Percentiles rank a stretch among this genome's conserved stretches.
Conservation (phyloP, 257 asterid genomes). For the Penstemon eatonii region DNA sequence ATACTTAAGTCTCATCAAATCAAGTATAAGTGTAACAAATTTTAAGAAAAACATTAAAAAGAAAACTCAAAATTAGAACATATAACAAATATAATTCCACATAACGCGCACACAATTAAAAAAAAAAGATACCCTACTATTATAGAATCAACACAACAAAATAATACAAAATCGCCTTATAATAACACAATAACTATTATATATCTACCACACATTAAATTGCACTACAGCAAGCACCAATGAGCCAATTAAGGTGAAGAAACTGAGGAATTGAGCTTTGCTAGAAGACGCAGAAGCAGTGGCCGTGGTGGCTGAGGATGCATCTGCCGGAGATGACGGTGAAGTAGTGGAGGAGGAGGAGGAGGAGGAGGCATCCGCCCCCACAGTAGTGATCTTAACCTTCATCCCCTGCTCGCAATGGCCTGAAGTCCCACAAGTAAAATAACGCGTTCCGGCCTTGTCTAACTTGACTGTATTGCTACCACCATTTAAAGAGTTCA, state of each 20-base stretch:
- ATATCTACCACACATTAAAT: too few relatives aligned
- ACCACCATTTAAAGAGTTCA: constrained; percentile 53
- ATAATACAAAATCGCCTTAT: too few relatives aligned
- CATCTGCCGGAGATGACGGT: constrained; percentile 22
- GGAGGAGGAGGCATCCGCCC: constrained; percentile 41
- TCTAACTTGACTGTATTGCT: constrained; percentile 58
- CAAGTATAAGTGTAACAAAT: too few relatives aligned
- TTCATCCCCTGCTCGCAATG: constrained; percentile 82
- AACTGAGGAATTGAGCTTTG: constrained; percentile 16
- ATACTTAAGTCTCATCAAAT: too few relatives aligned
- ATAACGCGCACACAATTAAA: too few relatives aligned
- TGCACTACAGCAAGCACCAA: constrained; percentile 9
- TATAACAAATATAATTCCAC: too few relatives aligned
- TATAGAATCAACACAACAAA: too few relatives aligned
- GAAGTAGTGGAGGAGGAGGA: constrained; percentile 35
- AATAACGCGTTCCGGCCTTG: constrained; percentile 69
- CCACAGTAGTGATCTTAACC: constrained; percentile 65
- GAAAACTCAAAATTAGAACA: too few relatives aligned
- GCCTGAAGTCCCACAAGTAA: constrained; percentile 81
- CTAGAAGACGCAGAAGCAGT: constrained; percentile 23
- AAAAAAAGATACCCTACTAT: too few relatives aligned
- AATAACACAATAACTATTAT: too few relatives aligned
- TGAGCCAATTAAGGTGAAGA: constrained; percentile 23
- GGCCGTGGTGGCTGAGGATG: neutral
- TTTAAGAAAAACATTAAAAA: too few relatives aligned